phyloP scores from a whole-genome alignment of 768 basidiomycete genomes.

The Mycena belliarum region DNA sequence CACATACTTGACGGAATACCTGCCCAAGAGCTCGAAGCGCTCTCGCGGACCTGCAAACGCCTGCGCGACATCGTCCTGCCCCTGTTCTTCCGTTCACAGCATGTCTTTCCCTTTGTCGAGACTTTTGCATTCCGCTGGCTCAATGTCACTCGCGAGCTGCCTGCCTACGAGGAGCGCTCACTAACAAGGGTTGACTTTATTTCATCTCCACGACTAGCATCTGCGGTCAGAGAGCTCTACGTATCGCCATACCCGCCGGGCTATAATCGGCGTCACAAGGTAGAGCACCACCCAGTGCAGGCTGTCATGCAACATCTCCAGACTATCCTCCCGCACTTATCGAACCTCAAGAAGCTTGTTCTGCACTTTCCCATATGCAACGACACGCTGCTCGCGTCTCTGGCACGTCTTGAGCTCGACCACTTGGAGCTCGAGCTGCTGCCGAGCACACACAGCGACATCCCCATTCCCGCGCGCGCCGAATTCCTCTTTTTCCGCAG shows the following conservation, averaged over 20 bases:
- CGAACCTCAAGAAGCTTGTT: conserved; percentile 18
- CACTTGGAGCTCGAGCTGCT: conserved; percentile 21
- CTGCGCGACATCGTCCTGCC: conserved; percentile 23
- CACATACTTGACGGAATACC: conserved; percentile 17
- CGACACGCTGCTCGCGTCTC: not conserved
- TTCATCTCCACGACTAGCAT: conserved; percentile 8
- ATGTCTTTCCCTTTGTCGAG: conserved; percentile 23
- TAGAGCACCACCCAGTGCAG: conserved; percentile 17
- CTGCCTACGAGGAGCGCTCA: conserved; percentile 17
- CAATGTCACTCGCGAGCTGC: not conserved
- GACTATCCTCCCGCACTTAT: conserved; percentile 14
- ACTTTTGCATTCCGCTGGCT: conserved; percentile 24
- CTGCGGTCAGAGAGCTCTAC: conserved; percentile 16
- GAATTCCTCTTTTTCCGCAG: conserved; percentile 21
- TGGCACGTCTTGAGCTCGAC: conserved; percentile 9
- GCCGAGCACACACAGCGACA: conserved; percentile 2
- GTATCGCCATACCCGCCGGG: conserved; percentile 22
- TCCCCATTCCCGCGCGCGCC: conserved; percentile 19
- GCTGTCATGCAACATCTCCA: conserved; percentile 14
- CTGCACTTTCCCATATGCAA: conserved; percentile 18
- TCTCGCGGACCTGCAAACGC: conserved; percentile 14
- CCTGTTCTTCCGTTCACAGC: conserved; percentile 16
- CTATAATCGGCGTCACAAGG: conserved; percentile 19
- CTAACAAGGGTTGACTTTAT: conserved; percentile 21
- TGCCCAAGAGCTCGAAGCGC: not conserved